These are phyloP conservation scores for Pterulicium gracile DNA, from an alignment of 1,284 basidiomycete species.

Conservation along the genomic window DNA sequence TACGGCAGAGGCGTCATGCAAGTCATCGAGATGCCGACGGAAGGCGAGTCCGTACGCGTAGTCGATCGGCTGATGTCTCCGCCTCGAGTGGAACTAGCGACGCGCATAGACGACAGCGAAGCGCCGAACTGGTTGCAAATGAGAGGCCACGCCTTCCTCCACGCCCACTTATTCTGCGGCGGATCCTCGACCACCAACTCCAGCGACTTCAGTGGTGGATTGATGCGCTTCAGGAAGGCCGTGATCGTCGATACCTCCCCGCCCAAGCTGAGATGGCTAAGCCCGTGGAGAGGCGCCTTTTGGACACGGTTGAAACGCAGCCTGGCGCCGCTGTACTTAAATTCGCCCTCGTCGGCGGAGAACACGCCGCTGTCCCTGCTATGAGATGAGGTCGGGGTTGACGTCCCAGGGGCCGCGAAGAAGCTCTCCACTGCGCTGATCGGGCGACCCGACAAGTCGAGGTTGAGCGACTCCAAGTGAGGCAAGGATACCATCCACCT, in stretches of 20 bases:
- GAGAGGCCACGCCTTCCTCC: slow-evolving; percentile 54
- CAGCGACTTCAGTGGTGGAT: slow-evolving; percentile 45
- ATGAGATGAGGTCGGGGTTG: slow-evolving; percentile 52
- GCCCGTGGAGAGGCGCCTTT: slow-evolving; percentile 40
- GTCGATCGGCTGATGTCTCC: slow-evolving; percentile 57
- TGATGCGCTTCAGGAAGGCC: slow-evolving; percentile 58
- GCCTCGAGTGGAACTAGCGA: slow-evolving; percentile 50
- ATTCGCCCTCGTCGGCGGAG: slow-evolving; percentile 63
- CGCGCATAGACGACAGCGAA: slow-evolving; percentile 46
- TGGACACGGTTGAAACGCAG: slow-evolving; percentile 38
- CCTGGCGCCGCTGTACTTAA: slow-evolving; percentile 51
- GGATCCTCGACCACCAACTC: slow-evolving; percentile 71
- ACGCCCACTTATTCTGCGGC: slow-evolving; percentile 49
- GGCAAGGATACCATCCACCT: slow-evolving; percentile 55
- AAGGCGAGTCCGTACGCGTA: slow-evolving; percentile 43
- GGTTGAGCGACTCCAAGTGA: slow-evolving; percentile 45
- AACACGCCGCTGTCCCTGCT: slow-evolving; percentile 66
- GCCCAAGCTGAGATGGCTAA: slow-evolving; percentile 52
- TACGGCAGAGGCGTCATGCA: slow-evolving; percentile 41
- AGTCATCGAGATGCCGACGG: slow-evolving; percentile 47
- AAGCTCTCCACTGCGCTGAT: slow-evolving; percentile 62
- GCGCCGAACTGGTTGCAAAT: slow-evolving; percentile 50
- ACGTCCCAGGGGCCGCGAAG: slow-evolving; percentile 58
- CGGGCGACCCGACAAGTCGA: slow-evolving; percentile 60
- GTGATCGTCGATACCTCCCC: slow-evolving; percentile 58